These are phyloP conservation scores for Phytophthora macrochlamydospora DNA, from an alignment of 352 stramenopile genomes.

Conservation along the genomic window DNA sequence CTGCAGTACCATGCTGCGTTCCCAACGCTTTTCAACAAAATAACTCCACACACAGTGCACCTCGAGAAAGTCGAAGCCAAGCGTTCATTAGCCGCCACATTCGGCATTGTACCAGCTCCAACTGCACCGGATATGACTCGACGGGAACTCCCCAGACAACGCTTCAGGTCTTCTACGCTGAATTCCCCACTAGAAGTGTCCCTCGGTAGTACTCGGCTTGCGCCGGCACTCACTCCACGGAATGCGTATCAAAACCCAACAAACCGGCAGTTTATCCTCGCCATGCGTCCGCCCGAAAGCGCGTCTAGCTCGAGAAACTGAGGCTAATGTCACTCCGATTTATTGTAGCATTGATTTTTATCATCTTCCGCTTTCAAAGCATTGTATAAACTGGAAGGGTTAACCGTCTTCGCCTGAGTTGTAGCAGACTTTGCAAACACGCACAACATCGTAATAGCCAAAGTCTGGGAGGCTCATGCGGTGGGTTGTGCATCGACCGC, in stretches of 20 bases:
- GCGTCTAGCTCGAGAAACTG: slow-evolving; percentile 5
- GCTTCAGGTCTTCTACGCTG: neutral
- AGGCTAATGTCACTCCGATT: neutral
- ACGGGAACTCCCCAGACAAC: too few relatives aligned
- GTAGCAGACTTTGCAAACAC: slow-evolving; percentile 83
- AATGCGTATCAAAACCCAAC: slow-evolving; percentile 46
- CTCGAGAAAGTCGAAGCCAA: slow-evolving; percentile 36
- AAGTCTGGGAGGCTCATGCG: slow-evolving; percentile 89
- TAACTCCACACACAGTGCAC: slow-evolving; percentile 26
- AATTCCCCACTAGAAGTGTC: slow-evolving; percentile 4
- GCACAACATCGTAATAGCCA: slow-evolving; percentile 87
- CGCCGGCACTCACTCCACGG: slow-evolving; percentile 45
- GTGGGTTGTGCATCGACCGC: slow-evolving; percentile 76
- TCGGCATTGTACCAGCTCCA: slow-evolving; percentile 30
- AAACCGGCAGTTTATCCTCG: slow-evolving; percentile 49
- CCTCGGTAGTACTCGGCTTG: slow-evolving; percentile 34
- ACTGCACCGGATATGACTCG: neutral
- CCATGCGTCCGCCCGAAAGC: slow-evolving; percentile 10
- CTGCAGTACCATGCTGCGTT: slow-evolving; percentile 57
- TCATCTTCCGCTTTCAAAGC: neutral
- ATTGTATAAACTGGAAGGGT: slow-evolving; percentile 4
- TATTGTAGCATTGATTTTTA: neutral
- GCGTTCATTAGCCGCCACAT: slow-evolving; percentile 24
- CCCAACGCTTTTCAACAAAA: slow-evolving; percentile 43
- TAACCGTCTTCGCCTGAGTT: slow-evolving; percentile 73